phyloP scores from a whole-genome alignment of 495 filamentous ascomycete species.

The Xylaria nigripes region DNA sequence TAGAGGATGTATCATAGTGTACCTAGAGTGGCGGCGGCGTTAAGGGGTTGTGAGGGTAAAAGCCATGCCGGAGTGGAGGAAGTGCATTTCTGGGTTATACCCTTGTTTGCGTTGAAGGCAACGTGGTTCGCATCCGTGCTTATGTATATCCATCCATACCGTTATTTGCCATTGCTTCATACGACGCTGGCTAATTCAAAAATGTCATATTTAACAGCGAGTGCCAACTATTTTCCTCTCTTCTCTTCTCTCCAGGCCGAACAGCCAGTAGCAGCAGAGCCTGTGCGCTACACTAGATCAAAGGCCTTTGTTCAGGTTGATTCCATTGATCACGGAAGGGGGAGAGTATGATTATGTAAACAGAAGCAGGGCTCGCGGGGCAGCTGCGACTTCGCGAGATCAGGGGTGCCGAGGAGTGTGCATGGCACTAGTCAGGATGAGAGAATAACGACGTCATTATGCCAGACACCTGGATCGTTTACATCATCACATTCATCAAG shows the following conservation, averaged over 20 bases:
- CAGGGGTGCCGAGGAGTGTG: no score
- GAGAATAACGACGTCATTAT: background rate
- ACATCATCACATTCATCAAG: background rate
- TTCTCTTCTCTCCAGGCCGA: background rate
- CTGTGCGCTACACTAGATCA: no score
- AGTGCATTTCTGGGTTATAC: background rate
- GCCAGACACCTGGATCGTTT: background rate
- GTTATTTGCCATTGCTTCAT: background rate
- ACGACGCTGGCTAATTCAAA: no score
- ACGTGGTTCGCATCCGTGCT: background rate
- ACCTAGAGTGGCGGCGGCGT: constrained; percentile 22
- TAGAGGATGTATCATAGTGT: constrained; percentile 12
- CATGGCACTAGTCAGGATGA: no score
- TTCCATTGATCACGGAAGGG: no score
- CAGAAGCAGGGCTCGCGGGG: no score
- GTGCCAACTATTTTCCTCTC: no score
- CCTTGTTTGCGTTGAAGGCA: constrained; percentile 11
- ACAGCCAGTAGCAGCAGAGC: no score
- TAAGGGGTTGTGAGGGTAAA: constrained; percentile 8
- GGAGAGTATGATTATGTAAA: no score
- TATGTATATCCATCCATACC: background rate
- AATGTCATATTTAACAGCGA: no score
- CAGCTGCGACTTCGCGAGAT: no score
- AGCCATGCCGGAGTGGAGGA: background rate
- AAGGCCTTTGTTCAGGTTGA: no score